Conservation (phyloP, 1,284 basidiomycete genomes). For the Boletus sp. region DNA sequence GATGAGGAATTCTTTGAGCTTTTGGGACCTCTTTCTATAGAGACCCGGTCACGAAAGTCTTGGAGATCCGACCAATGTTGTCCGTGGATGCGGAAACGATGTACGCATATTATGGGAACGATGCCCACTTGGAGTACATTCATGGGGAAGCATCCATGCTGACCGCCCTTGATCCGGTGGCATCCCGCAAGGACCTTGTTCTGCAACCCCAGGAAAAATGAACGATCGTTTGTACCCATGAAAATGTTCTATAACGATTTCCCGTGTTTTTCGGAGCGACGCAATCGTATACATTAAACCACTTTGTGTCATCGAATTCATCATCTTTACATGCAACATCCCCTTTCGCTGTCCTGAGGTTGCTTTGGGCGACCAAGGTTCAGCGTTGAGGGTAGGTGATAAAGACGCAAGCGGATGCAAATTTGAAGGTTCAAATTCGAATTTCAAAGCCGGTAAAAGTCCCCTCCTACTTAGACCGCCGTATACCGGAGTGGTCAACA, state of each 20-base stretch:
- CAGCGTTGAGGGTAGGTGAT: neutral
- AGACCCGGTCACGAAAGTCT: neutral
- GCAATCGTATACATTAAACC: neutral
- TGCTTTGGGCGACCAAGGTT: neutral
- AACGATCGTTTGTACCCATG: neutral
- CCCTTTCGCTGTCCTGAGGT: neutral
- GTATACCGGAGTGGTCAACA: neutral
- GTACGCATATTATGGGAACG: neutral
- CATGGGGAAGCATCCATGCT: neutral
- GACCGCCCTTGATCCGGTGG: neutral
- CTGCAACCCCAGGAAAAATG: neutral
- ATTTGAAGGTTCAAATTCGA: too few relatives aligned
- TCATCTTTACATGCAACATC: neutral
- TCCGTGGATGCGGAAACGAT: neutral
- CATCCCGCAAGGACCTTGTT: neutral
- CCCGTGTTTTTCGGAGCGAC: neutral
- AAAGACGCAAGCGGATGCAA: neutral
- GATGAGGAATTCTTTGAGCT: too few relatives aligned
- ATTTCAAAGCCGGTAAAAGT: neutral
- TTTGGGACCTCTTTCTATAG: neutral
- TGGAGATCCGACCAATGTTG: neutral
- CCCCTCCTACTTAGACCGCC: neutral
- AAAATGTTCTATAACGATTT: neutral
- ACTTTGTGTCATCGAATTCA: neutral
- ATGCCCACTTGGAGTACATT: neutral